A percentile compares a stretch with the other conserved stretches of the same genome.
These are phyloP conservation scores for Zopfia rhizophila DNA, from an alignment of 2,329 filamentous ascomycete species.

Conservation along the genomic window DNA sequence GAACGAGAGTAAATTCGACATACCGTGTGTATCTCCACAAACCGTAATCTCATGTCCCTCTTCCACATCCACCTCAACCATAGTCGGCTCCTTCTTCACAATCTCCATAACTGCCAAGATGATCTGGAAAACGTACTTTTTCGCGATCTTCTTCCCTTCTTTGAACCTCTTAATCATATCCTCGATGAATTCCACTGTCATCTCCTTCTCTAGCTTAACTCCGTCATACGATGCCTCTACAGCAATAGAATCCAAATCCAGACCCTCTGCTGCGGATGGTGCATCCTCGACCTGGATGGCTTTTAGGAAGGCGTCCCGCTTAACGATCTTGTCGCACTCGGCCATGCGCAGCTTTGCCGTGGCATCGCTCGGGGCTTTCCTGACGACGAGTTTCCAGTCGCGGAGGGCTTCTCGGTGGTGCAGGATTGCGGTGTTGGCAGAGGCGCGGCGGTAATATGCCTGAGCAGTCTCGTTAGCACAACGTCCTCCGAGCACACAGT, in stretches of 20 bases:
- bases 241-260: constrained; percentile 79
- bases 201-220: constrained; percentile 77
- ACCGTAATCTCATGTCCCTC: constrained; percentile 85
- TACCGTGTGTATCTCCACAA: constrained; percentile 96
- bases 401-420: constrained; percentile 86
- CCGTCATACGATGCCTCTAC: constrained; percentile 90
- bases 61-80: constrained; percentile 91
- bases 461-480: constrained; percentile 50
- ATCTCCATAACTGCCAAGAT: constrained; percentile 89
- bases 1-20: constrained; percentile 34
- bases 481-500: background rate
- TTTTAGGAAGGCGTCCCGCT: constrained; percentile 89
- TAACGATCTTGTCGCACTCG: constrained; percentile 95
- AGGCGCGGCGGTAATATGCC: constrained; percentile 94
- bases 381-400: constrained; percentile 92
- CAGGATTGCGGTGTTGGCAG: constrained; percentile 91
- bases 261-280: constrained; percentile 88
- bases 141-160: constrained; percentile 91
- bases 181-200: constrained; percentile 96
- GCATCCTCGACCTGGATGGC: constrained; percentile 95
- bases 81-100: constrained; percentile 91
- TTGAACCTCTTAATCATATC: constrained; percentile 98
- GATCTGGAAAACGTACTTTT: constrained; percentile 98
- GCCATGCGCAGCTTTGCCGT: constrained; percentile 90
- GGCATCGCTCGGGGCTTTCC: constrained; percentile 86